Conservation (phyloP, 441 rosid genomes). For the Mallotus japonicus region DNA sequence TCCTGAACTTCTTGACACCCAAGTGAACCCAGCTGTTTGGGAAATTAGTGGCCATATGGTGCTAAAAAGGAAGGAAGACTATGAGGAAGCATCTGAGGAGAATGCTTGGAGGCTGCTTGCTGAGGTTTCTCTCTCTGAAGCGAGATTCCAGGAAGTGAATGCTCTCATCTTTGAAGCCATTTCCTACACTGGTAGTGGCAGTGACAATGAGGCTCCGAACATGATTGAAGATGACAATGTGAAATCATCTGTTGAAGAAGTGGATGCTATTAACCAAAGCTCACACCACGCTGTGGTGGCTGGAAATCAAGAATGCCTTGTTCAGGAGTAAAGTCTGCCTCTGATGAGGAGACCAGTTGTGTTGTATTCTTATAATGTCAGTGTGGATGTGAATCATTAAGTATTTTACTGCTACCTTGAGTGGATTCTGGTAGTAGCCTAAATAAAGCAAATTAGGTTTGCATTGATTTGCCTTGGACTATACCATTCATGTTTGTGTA, state of each 20-base stretch:
- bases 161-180: slow-evolving; percentile 68
- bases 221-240: slow-evolving; percentile 28
- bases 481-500: background rate
- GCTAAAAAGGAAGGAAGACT: slow-evolving; percentile 85
- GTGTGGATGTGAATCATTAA: slow-evolving; percentile 11
- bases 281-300: slow-evolving; percentile 32
- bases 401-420: background rate
- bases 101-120: slow-evolving; percentile 95
- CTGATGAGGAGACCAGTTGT: slow-evolving; percentile 10
- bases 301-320: slow-evolving; percentile 54
- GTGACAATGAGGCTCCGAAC: slow-evolving; percentile 25
- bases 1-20: slow-evolving; percentile 78
- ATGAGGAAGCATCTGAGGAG: slow-evolving; percentile 83
- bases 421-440: slow-evolving; percentile 10
- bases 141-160: slow-evolving; percentile 77
- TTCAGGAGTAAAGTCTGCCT: slow-evolving; percentile 42
- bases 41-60: slow-evolving; percentile 98
- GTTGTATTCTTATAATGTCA: background rate
- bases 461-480: slow-evolving; percentile 15
- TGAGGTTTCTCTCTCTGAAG: slow-evolving; percentile 84
- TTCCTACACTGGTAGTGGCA: slow-evolving; percentile 22
- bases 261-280: slow-evolving; percentile 27
- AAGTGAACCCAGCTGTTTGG: slow-evolving; percentile 99
- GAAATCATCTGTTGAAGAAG: slow-evolving; percentile 24
- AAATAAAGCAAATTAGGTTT: slow-evolving; percentile 26